Percentiles rank a stretch among this genome's conserved stretches.
Conservation (phyloP, 345 rosid genomes). For the Arabidopsis arenosa region DNA sequence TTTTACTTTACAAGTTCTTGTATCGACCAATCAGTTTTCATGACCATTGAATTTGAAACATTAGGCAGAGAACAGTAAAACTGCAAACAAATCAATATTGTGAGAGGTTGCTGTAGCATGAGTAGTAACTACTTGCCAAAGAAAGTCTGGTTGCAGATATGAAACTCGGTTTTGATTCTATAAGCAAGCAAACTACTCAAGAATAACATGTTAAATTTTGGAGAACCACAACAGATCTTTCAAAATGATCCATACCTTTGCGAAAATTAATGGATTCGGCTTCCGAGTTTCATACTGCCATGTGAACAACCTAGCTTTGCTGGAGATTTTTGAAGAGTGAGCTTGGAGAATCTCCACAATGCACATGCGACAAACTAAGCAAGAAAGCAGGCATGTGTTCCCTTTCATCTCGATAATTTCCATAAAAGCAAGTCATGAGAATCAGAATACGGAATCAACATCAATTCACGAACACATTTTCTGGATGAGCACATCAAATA, state of each 20-base stretch:
- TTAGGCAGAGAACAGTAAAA: neutral
- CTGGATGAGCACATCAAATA: constrained; percentile 1
- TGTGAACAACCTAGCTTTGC: constrained; percentile 16
- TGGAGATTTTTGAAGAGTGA: constrained; percentile 1
- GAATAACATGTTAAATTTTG: neutral
- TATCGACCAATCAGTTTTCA: neutral
- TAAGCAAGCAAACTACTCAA: neutral
- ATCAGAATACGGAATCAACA: constrained; percentile 18
- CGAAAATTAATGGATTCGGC: neutral
- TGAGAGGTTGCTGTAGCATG: neutral
- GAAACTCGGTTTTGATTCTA: constrained; percentile 17
- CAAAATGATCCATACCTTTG: constrained; percentile 22
- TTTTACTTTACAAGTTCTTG: neutral
- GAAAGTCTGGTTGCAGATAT: neutral
- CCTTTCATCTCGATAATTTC: constrained; percentile 15
- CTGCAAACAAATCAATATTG: neutral
- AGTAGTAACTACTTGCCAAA: neutral
- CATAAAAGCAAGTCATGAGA: constrained; percentile 27
- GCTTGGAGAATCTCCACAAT: constrained; percentile 20
- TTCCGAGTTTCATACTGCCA: constrained; percentile 10
- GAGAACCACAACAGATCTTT: constrained; percentile 5
- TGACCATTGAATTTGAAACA: neutral
- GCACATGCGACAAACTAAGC: constrained; percentile 7
- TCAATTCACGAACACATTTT: neutral
- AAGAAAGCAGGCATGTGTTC: constrained; percentile 3